A percentile compares a stretch with the other conserved stretches of the same genome.
Evolutionary conservation across 75 land plant species (phyloP).

Genomic region (Larix kaempferi): DNA sequence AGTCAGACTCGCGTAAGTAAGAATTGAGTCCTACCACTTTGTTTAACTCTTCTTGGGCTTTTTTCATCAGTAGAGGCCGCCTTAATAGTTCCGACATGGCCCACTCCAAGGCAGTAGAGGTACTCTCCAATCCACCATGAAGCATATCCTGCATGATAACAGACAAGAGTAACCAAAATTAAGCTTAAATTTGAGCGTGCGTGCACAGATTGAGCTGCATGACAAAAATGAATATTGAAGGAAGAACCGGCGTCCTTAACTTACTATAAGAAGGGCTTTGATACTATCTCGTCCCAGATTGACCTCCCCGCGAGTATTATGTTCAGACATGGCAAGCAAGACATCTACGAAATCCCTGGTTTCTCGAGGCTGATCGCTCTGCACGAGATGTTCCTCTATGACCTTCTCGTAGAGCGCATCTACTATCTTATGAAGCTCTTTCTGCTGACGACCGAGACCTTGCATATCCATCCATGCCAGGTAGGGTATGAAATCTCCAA

Average conservation of each 20-base stretch:
- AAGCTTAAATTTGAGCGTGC: too few species aligned
- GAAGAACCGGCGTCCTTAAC: too few species aligned
- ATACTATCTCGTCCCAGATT: too few species aligned
- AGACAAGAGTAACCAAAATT: not conserved
- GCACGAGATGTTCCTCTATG: not conserved
- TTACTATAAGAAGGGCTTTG: too few species aligned
- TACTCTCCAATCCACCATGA: slow-evolving; percentile 19
- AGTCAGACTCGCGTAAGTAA: slow-evolving; percentile 20
- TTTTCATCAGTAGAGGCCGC: slow-evolving; percentile 16
- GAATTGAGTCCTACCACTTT: not conserved
- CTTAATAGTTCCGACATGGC: slow-evolving; percentile 19
- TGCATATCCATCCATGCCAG: slow-evolving; percentile 10
- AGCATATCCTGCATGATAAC: slow-evolving; percentile 12
- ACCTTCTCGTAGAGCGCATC: not conserved
- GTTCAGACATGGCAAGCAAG: not conserved
- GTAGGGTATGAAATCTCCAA: slow-evolving; percentile 15
- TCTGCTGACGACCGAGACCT: slow-evolving; percentile 5
- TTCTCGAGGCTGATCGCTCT: not conserved
- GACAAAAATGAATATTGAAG: too few species aligned
- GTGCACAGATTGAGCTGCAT: too few species aligned
- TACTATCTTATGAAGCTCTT: not conserved
- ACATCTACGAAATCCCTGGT: not conserved
- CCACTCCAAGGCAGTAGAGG: slow-evolving; percentile 16
- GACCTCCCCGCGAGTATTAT: too few species aligned
- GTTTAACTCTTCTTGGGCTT: slow-evolving; percentile 17